Evolutionary conservation across 225 moss, liverwort and hornwort species (phyloP), one percentile per base, ranked within the genome.

Genomic region (Polytrichum formosum): DNA sequence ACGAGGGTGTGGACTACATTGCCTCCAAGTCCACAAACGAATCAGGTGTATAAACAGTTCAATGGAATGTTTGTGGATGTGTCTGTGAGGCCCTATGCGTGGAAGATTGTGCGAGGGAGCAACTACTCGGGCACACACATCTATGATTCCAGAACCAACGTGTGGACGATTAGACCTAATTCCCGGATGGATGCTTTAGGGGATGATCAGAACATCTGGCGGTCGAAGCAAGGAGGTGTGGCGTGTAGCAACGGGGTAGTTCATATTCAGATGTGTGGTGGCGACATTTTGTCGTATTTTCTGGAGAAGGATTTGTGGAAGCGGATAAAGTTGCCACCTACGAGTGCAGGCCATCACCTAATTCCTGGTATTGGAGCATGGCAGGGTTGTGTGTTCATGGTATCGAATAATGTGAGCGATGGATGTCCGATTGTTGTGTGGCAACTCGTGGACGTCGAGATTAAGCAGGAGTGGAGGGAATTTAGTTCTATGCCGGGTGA

Each of bases 301-400:
- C 23, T 68, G 56, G 68, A 58, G 68, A 63, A 23, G 1, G 53
- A 74, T 16, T 46, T 25, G 2, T 74, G 74, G 74, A 20, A 6
- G 1, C 1, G 4, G 4, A 25, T 74, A 6, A 28, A 68, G 1
- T 46, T 64, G 22, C 75, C 79, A 18, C 79, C 74, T 8, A 55
- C 20, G 13, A 75, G 75, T 5, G 75, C 71, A 22, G 67, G 26
- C 35, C 74, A 79, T 19, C 71, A 79, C 7, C 75, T 28, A 61
- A 2, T 79, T 53, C 79, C 71, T 17, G 70, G 18, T 71, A 72
- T 80, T 53, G 80, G 56, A 46, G 75, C 68, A 2, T 80, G 75
- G 80, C 75, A 59, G 30, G 71, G 67, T 3, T 72, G 75, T 7
- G 28, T 80, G 6, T 58, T 66, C 53, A 28, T 28, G 16, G 60